phyloP scores from a whole-genome alignment of 495 filamentous ascomycete species.

The Neurospora pannonica region DNA sequence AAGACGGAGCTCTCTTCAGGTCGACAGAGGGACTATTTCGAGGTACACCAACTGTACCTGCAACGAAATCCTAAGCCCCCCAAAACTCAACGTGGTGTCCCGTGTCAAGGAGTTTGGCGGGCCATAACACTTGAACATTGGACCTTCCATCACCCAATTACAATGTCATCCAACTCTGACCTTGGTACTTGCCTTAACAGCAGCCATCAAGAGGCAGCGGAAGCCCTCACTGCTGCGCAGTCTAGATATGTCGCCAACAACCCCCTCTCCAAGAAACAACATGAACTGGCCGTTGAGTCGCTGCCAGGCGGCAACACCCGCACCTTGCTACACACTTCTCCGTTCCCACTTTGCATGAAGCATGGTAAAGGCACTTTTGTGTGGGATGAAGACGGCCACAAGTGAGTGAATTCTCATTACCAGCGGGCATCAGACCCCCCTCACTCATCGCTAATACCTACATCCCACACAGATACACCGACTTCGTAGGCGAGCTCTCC shows the following conservation, averaged over 20 bases:
- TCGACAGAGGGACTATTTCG: not conserved
- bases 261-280: constrained; percentile 24
- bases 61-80: not conserved
- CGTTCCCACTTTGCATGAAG: constrained; percentile 45
- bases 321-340: constrained; percentile 44
- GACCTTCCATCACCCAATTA: not conserved
- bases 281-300: constrained; percentile 27
- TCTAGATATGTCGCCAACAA: constrained; percentile 24
- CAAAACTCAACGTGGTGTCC: not conserved
- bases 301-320: constrained; percentile 56
- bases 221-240: constrained; percentile 21
- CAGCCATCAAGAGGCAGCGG: not conserved
- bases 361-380: constrained; percentile 29
- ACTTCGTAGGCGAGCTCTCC: constrained; percentile 43
- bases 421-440: not conserved
- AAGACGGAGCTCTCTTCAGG: not conserved
- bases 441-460: not conserved
- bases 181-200: not conserved
- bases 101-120: not conserved
- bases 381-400: constrained; percentile 34
- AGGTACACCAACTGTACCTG: not conserved
- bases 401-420: constrained; percentile 12
- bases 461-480: constrained; percentile 23
- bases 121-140: not conserved
- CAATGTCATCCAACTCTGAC: not conserved